Evolutionary conservation across 2,329 filamentous ascomycete genomes (phyloP).

Genomic region (Arthrinium phaeospermum): DNA sequence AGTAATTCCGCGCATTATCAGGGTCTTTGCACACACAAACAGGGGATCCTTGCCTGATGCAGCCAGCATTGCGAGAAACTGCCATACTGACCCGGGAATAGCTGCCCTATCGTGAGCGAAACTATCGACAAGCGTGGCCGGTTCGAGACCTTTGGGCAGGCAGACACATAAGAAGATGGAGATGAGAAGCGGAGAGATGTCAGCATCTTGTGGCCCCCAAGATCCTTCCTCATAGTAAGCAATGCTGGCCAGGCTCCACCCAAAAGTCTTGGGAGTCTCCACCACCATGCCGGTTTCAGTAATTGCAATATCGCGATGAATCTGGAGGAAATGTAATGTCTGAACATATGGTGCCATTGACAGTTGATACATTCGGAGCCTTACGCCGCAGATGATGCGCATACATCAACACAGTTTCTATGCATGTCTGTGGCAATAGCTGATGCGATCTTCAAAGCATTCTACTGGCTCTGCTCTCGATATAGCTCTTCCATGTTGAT

Average conservation of each 20-base stretch:
- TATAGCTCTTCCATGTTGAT: background rate
- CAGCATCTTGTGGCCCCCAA: background rate
- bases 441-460: background rate
- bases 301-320: background rate
- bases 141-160: background rate
- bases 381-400: background rate
- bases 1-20: background rate
- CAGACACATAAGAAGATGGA: background rate
- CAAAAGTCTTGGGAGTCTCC: background rate
- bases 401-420: background rate
- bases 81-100: background rate
- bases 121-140: background rate
- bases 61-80: background rate
- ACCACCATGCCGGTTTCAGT: background rate
- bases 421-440: background rate
- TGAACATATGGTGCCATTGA: background rate
- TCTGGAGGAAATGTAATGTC: background rate
- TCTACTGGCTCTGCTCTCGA: background rate
- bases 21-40: background rate
- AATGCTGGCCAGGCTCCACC: background rate
- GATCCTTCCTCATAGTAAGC: conserved; percentile 8
- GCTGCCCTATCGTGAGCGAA: background rate
- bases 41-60: background rate
- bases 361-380: background rate
- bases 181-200: conserved; percentile 12